Base-by-base conservation (phyloP, 441 rosid species). In the Populus hybrid region DNA sequence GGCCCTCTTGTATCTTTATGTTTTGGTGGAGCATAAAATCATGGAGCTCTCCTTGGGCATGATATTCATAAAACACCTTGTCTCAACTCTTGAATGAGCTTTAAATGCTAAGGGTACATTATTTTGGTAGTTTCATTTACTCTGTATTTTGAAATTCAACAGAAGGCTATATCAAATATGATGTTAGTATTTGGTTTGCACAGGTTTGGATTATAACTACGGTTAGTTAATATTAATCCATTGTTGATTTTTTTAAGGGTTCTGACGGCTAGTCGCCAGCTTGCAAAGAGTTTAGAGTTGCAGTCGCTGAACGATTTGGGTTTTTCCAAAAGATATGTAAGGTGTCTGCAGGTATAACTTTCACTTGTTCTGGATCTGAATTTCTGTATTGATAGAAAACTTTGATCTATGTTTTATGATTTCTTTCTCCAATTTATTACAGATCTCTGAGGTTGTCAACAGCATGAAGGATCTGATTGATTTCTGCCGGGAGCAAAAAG, bases 371-470 rank as follows among this genome's bases (percentile, higher is more conserved):
- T 67, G 73, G 19, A 57, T 74, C 63, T 64, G 50, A 67, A 18
- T 77, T 75, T 30, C n/a, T 42, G 30, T 79, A 42, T 75, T 76
- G 53, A 67, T 30, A 19, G 24, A 72, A 19, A 14, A n/a, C 40
- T 57, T 23, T 24, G 76, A 36, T 70, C 14, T 10, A 7, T 42
- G 72, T 66, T 24, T 83, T 73, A n/a, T 63, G 50, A 68, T 59
- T 67, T 36, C 64, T n/a, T 57, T 59, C 76, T 78, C 23, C 75
- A 34, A 70, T 79, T 76, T 69, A 70, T 84, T 24, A 74, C 84
- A 97, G 98, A 97, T 97, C 63, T 92, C 99, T 36, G 99, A 97
- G 92, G 99, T 97, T 84, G 98, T 97, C 80, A 91, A 85, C 83
- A 92, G 98, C 91, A 97, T 97, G 99, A 97, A 94, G 90, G 99